Base-by-base conservation (phyloP, 2,329 filamentous ascomycete species). In the Alternaria consortialis region DNA sequence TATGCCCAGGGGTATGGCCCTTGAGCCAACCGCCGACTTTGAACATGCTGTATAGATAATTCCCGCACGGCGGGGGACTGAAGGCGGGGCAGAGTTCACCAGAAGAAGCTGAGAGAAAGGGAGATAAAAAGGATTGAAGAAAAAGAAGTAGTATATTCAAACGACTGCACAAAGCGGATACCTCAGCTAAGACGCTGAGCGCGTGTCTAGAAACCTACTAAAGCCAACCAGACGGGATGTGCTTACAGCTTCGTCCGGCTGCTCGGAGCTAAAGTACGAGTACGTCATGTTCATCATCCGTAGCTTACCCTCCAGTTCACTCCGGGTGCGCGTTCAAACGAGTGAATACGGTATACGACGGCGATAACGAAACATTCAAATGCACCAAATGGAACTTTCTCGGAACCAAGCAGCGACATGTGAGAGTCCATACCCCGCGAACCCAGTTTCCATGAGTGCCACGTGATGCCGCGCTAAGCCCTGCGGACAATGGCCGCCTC, bases 11-110 rank as follows among this genome's bases (percentile, higher is more conserved):
- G 42, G 58, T 67, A 55, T 65, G 66, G 43, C 67, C 62, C 56
- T 72, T 73, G 67, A 83, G 75, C 77, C 77, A 81, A 55, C 79
- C 79, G 65, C 77, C 75, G 29, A 80, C 63, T 62, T 69, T 71
- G 34, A 76, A 62, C 76, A 78, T 78, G 25, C 47, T 67, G 52
- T 29, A 56, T 43, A 27, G 25, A 43, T 23, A 40, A 31, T 29
- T 37, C 36, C 32, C 13, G 13, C 50, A 37, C 34, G 8, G 36
- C 34, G n/a, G 50, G 36, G 25, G 34, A 36, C 53, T 42, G 34
- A 6, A 23, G 43, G 36, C n/a, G 40, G 43, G 15, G 29, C 39
- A 43, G 43, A 25, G 31, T 40, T 54, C 25, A 32, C 42, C 25
- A 52, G 20, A 40, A 47, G 15, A 60, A 29, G 34, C 31, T 9